Conservation (phyloP, 306 rosid genomes). For the Spatholobus suberectus region DNA sequence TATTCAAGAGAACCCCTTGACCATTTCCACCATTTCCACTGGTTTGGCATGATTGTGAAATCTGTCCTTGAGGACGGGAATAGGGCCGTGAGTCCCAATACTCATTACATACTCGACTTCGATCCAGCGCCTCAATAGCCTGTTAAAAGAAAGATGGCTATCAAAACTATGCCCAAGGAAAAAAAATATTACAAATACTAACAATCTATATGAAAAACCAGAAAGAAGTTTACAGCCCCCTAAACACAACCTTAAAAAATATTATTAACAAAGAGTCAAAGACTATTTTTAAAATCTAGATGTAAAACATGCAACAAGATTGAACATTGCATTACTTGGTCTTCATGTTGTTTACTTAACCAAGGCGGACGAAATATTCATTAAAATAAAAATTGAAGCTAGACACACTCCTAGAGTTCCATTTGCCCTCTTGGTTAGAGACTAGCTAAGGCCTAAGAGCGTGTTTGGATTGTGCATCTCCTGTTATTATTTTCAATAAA, state of each 20-base stretch:
- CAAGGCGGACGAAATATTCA: background rate
- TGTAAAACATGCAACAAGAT: conserved; percentile 2
- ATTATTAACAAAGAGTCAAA: background rate
- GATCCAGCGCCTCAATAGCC: conserved; percentile 95
- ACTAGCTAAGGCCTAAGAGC: background rate
- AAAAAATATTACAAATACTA: conserved; percentile 8
- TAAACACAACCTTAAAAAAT: background rate
- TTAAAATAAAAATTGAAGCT: background rate
- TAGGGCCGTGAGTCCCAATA: conserved; percentile 98
- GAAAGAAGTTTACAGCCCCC: background rate
- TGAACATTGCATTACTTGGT: background rate
- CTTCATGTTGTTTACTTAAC: background rate
- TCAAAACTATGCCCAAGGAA: conserved; percentile 11
- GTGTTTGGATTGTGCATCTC: background rate
- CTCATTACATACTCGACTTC: conserved; percentile 74
- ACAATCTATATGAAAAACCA: background rate
- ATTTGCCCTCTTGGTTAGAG: background rate
- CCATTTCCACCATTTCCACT: conserved; percentile 49
- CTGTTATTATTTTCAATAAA: background rate
- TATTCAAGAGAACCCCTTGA: conserved; percentile 39
- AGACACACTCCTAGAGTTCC: background rate
- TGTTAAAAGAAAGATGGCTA: conserved; percentile 43
- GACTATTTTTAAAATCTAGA: background rate
- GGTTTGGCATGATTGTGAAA: conserved; percentile 64
- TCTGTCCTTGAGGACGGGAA: conserved; percentile 87